Conservation (phyloP, 805 yeast genomes). For the Ogataea naganishii region DNA sequence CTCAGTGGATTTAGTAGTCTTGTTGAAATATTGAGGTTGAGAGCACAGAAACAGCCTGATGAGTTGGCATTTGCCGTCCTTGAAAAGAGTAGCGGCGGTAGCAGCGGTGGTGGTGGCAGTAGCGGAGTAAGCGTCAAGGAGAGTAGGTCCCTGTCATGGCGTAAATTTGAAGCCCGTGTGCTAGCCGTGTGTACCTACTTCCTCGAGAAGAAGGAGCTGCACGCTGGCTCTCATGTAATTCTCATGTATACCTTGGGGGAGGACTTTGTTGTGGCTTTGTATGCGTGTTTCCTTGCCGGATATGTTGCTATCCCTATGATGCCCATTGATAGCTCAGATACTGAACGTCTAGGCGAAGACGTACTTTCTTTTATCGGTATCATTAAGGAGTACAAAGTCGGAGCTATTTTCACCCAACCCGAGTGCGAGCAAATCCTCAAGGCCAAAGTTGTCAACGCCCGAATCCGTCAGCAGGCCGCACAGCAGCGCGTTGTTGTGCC, state of each 20-base stretch:
- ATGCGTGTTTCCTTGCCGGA: conserved; percentile 83
- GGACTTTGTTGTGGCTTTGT: conserved; percentile 73
- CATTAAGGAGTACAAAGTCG: conserved; percentile 61
- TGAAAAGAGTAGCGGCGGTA: too few species aligned
- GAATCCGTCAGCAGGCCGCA: conserved; percentile 36
- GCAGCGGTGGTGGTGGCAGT: conserved; percentile 23
- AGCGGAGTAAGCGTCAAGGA: conserved; percentile 33
- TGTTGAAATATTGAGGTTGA: conserved; percentile 66
- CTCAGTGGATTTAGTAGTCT: conserved; percentile 66
- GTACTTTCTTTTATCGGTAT: conserved; percentile 55
- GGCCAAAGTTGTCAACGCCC: conserved; percentile 53
- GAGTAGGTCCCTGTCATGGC: conserved; percentile 62
- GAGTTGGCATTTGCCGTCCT: conserved; percentile 59
- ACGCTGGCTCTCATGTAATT: conserved; percentile 65
- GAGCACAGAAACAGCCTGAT: conserved; percentile 69
- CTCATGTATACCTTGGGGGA: conserved; percentile 83
- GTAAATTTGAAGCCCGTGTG: conserved; percentile 66
- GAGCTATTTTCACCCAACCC: conserved; percentile 65
- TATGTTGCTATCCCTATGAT: conserved; percentile 67
- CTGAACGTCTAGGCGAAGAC: conserved; percentile 64
- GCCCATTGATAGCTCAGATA: conserved; percentile 51
- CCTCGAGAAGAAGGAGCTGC: conserved; percentile 53
- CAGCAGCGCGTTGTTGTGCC: conserved; percentile 27
- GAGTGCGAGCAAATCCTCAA: conserved; percentile 67
- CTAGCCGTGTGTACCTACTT: conserved; percentile 69